These are phyloP conservation scores for Ilex paraguariensis DNA, from an alignment of 305 asterid genomes.

Conservation along the genomic window DNA sequence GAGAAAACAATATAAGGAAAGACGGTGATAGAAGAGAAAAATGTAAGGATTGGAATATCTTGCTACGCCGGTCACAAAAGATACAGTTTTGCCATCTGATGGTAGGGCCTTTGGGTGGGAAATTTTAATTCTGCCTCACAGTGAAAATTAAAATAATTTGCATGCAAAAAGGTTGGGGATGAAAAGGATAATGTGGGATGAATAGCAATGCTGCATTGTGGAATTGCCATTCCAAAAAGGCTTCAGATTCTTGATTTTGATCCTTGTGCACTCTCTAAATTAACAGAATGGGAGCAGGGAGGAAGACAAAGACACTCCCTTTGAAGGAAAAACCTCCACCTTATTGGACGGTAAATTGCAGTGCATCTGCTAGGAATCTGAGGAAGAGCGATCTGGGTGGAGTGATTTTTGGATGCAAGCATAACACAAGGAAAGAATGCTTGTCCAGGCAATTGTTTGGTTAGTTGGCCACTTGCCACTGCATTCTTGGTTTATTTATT, in stretches of 20 bases:
- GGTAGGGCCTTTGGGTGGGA: too few relatives aligned
- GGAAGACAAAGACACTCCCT: constrained; percentile 8
- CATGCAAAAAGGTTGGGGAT: too few relatives aligned
- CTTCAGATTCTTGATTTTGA: background rate
- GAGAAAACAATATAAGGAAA: too few relatives aligned
- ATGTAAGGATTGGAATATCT: too few relatives aligned
- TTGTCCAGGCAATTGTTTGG: constrained; percentile 44
- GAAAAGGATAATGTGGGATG: too few relatives aligned
- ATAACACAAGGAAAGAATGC: constrained; percentile 51
- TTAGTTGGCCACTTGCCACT: constrained; percentile 19
- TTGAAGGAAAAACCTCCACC: constrained; percentile 15
- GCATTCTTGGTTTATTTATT: constrained; percentile 1
- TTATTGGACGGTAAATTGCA: constrained; percentile 15
- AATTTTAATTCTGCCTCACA: too few relatives aligned
- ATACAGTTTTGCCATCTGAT: too few relatives aligned
- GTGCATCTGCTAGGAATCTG: constrained; percentile 40
- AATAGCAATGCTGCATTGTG: too few relatives aligned
- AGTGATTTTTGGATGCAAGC: constrained; percentile 67
- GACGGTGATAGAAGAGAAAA: too few relatives aligned
- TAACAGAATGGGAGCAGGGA: constrained; percentile 26
- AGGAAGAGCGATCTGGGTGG: constrained; percentile 40
- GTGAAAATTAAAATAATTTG: too few relatives aligned
- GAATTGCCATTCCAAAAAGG: too few relatives aligned
- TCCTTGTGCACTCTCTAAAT: background rate
- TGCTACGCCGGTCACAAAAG: too few relatives aligned